Evolutionary conservation across 2,329 filamentous ascomycete genomes (phyloP).

Genomic region (Pestalotiopsis sp.): DNA sequence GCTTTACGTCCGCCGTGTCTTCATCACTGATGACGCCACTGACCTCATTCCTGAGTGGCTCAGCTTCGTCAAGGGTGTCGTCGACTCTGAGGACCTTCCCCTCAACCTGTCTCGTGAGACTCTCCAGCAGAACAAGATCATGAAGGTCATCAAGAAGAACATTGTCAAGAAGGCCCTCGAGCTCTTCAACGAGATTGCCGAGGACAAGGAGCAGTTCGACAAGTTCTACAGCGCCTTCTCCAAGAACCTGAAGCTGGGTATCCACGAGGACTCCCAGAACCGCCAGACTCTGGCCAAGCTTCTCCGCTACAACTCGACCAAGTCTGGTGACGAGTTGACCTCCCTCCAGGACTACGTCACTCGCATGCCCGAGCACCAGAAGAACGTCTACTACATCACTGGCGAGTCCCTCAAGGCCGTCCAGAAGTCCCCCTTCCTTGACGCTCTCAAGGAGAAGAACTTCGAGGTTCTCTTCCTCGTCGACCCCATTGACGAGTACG

Average conservation of each 20-base stretch:
- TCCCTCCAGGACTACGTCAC: conserved; percentile 97
- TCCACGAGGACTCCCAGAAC: conserved; percentile 99
- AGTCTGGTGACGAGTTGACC: conserved; percentile 94
- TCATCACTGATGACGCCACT: conserved; percentile 99
- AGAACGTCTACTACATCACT: conserved; percentile 99
- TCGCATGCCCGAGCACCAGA: conserved; percentile 99
- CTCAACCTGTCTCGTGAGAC: conserved; percentile 99
- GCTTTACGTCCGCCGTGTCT: conserved; percentile 99
- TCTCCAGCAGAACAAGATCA: conserved; percentile 99
- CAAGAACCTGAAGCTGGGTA: conserved; percentile 99
- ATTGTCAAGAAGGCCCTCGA: conserved; percentile 99
- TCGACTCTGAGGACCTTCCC: conserved; percentile 98
- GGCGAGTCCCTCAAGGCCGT: conserved; percentile 99
- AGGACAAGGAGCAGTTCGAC: conserved; percentile 99
- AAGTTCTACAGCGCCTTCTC: conserved; percentile 99
- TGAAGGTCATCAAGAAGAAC: conserved; percentile 99
- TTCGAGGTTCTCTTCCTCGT: conserved; percentile 99
- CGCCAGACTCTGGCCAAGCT: conserved; percentile 91
- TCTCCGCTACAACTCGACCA: conserved; percentile 97
- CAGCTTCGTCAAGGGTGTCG: conserved; percentile 99
- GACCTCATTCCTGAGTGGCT: conserved; percentile 99
- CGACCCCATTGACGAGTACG: conserved; percentile 99
- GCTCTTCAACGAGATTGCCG: conserved; percentile 98
- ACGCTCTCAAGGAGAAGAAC: conserved; percentile 97
- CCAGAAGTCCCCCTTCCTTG: conserved; percentile 97